Evolutionary conservation across 2,329 filamentous ascomycete genomes (phyloP).

Genomic region (Chrysoporthe puriensis): DNA sequence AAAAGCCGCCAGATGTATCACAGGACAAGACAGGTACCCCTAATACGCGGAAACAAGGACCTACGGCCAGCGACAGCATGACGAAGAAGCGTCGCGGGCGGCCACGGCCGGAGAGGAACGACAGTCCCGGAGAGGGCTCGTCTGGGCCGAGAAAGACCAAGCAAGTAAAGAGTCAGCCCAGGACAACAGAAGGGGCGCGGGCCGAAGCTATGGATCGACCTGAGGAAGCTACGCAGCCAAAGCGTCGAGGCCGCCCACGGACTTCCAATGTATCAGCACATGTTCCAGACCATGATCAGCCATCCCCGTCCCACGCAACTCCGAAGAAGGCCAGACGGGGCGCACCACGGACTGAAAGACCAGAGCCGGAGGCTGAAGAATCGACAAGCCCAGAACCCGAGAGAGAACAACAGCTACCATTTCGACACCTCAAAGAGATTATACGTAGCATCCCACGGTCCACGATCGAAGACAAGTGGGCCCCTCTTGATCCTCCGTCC

Average conservation of each 20-base stretch:
- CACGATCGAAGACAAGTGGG: constrained; percentile 72
- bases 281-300: constrained; percentile 8
- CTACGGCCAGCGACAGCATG: not conserved
- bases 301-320: constrained; percentile 8
- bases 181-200: not conserved
- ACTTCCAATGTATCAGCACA: constrained; percentile 16
- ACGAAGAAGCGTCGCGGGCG: constrained; percentile 17
- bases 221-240: constrained; percentile 22
- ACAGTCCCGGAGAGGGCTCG: constrained; percentile 1
- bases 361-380: constrained; percentile 9
- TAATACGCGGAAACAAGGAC: constrained; percentile 1
- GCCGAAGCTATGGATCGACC: constrained; percentile 20
- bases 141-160: constrained; percentile 15
- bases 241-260: constrained; percentile 29
- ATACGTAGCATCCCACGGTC: constrained; percentile 61
- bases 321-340: not conserved
- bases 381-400: constrained; percentile 6
- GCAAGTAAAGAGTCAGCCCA: constrained; percentile 4
- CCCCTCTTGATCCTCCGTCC: constrained; percentile 57
- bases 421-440: constrained; percentile 55
- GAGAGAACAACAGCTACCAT: constrained; percentile 37
- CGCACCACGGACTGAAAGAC: not conserved
- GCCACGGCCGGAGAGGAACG: constrained; percentile 4
- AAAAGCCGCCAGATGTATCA: not conserved
- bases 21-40: not conserved